These are phyloP conservation scores for Hydrangea macrophylla DNA, from an alignment of 148 eudicot genomes.

Conservation along the genomic window DNA sequence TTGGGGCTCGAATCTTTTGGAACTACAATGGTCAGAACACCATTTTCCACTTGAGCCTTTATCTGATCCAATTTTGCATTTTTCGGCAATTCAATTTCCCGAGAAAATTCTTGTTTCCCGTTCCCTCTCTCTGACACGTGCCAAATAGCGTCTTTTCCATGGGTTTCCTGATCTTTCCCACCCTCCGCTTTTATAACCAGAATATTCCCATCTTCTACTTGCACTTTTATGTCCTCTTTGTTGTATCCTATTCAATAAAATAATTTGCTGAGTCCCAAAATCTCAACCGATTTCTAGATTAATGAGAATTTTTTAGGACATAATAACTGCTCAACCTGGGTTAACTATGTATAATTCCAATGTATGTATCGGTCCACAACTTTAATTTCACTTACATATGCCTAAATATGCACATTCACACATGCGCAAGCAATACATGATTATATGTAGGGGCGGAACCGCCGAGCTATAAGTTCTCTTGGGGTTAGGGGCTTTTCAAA, in stretches of 20 bases:
- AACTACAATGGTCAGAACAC: constrained; percentile 62
- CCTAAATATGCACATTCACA: not conserved
- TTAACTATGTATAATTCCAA: no score
- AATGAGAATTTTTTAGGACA: no score
- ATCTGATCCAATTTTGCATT: constrained; percentile 74
- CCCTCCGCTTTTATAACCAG: constrained; percentile 62
- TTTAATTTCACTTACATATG: no score
- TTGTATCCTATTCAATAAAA: constrained; percentile 38
- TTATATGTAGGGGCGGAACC: no score
- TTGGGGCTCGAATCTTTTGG: constrained; percentile 62
- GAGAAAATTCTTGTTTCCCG: constrained; percentile 33
- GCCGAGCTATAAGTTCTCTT: no score
- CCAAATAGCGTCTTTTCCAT: constrained; percentile 47
- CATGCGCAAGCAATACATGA: no score
- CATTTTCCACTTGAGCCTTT: constrained; percentile 73
- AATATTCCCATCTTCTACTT: constrained; percentile 70
- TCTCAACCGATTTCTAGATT: no score
- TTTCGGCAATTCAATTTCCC: constrained; percentile 73
- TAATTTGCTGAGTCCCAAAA: not conserved
- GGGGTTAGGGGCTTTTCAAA: no score
- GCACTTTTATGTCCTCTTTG: constrained; percentile 75
- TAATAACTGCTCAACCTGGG: no score
- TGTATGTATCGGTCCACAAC: no score
- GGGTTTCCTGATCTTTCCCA: constrained; percentile 37
- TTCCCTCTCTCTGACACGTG: constrained; percentile 61